Evolutionary conservation across 2,329 filamentous ascomycete genomes (phyloP), one percentile per base, ranked within the genome.

Genomic region (Mycosphaerella arachidis): DNA sequence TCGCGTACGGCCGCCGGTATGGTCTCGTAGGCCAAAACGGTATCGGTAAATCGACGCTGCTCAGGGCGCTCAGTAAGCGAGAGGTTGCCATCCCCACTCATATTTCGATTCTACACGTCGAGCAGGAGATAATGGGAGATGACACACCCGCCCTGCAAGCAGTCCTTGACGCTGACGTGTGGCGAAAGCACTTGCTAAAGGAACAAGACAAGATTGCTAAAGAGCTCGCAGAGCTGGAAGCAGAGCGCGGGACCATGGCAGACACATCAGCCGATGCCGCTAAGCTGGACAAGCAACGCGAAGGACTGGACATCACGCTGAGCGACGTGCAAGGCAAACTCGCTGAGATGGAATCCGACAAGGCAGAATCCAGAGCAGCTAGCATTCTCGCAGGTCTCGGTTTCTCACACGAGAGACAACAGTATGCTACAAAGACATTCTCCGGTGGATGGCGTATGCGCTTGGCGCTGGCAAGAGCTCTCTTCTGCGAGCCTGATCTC

Each of bases 391-490:
- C 94, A 61, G 94, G 94, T 84, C 86, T 99, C 60, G 94, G 94
- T 68, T 99, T 99, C 84, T 97, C 94, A 0, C 76, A 90, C 20
- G 94, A 97, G 76, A 84, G 92, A 66, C 94, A 99, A 73, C 90
- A 96, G 69, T 92, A 84, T 73, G 88, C 94, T 16, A 99, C 94
- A 57, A 97, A 91, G 82, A 97, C 93, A 5, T 99, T 99, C 79
- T 99, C 94, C 56, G 94, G 94, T 83, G 94, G 94, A 89, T 99
- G 94, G 94, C 87, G 94, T 77, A 99, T 99, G 94, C 89, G 94
- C 81, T 80, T 99, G 71, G 94, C 94, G 13, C 83, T 99, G 63
- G 94, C 94, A 12, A 84, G 94, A 83, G 94, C 94, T 13, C 84
- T 99, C 37, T 99, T 99, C 81, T 99, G 94, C 79, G 94, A 99